Conservation (phyloP, 2,329 filamentous ascomycete genomes). For the Fusarium newnesense region DNA sequence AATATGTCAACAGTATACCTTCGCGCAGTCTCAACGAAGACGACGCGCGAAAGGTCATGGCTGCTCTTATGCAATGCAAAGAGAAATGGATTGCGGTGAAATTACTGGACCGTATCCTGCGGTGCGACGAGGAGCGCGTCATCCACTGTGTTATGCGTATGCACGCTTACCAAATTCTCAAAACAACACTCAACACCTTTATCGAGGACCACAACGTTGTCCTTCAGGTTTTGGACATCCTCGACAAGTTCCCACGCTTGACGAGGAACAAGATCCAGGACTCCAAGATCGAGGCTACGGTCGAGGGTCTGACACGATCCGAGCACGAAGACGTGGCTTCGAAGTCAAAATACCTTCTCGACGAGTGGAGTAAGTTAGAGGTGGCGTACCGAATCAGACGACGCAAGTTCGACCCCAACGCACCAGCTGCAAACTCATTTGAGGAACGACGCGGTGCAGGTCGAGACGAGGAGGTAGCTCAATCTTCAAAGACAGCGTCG, state of each 20-base stretch:
- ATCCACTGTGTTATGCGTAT: slow-evolving; percentile 91
- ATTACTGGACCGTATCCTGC: slow-evolving; percentile 87
- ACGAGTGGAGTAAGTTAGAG: slow-evolving; percentile 89
- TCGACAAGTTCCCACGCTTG: slow-evolving; percentile 87
- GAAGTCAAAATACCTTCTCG: slow-evolving; percentile 76
- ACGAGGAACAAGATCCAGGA: slow-evolving; percentile 98
- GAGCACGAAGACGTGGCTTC: slow-evolving; percentile 80
- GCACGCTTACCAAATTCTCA: slow-evolving; percentile 96
- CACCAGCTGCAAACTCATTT: slow-evolving; percentile 64
- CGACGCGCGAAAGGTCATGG: slow-evolving; percentile 94
- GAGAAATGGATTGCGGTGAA: slow-evolving; percentile 99
- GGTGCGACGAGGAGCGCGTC: slow-evolving; percentile 86
- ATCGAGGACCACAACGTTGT: slow-evolving; percentile 90
- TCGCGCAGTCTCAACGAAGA: slow-evolving; percentile 82
- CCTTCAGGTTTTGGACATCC: slow-evolving; percentile 87
- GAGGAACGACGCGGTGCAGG: slow-evolving; percentile 68
- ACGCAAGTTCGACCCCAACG: slow-evolving; percentile 82
- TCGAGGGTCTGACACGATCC: slow-evolving; percentile 74
- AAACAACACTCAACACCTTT: slow-evolving; percentile 85
- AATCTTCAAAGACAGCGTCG: slow-evolving; percentile 54
- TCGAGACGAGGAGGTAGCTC: slow-evolving; percentile 54
- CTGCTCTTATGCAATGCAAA: slow-evolving; percentile 95
- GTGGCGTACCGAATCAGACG: slow-evolving; percentile 92
- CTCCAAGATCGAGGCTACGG: slow-evolving; percentile 89
- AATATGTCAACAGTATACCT: slow-evolving; percentile 91